These are phyloP conservation scores for Salix viminalis DNA, from an alignment of 345 rosid species.

Conservation along the genomic window DNA sequence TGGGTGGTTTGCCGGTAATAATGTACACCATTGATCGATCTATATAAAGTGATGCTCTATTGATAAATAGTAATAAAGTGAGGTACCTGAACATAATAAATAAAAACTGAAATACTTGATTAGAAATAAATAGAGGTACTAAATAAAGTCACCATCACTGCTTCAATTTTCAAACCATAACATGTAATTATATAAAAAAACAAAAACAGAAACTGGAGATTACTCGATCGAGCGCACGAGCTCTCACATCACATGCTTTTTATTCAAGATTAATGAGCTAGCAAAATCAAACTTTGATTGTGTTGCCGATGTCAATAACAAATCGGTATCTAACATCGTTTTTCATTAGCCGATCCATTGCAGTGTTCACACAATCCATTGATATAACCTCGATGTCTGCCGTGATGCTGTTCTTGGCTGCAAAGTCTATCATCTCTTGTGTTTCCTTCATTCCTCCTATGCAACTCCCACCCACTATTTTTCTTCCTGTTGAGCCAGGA, in stretches of 20 bases:
- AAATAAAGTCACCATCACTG: not conserved
- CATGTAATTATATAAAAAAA: no score
- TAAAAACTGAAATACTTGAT: no score
- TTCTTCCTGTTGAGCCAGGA: not conserved
- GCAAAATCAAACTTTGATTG: not conserved
- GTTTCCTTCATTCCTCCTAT: conserved; percentile 14
- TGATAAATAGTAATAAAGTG: no score
- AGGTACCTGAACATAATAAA: no score
- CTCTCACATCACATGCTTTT: not conserved
- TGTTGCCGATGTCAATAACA: not conserved
- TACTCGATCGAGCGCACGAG: not conserved
- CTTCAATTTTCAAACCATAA: no score
- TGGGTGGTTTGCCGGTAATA: no score
- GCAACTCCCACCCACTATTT: conserved; percentile 4
- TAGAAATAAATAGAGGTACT: not conserved
- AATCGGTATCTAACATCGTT: not conserved
- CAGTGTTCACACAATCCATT: conserved; percentile 16
- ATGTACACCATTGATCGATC: not conserved
- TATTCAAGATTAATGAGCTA: not conserved
- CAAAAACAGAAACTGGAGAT: no score
- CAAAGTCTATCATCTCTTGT: conserved; percentile 13
- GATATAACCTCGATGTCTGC: conserved; percentile 7
- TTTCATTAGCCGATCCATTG: conserved; percentile 2
- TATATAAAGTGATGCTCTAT: no score
- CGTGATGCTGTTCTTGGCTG: conserved; percentile 1